A percentile compares a stretch with the other conserved stretches of the same genome.
phyloP scores from a whole-genome alignment of 176 grass and related monocot species.

The Phyllostachys edulis region DNA sequence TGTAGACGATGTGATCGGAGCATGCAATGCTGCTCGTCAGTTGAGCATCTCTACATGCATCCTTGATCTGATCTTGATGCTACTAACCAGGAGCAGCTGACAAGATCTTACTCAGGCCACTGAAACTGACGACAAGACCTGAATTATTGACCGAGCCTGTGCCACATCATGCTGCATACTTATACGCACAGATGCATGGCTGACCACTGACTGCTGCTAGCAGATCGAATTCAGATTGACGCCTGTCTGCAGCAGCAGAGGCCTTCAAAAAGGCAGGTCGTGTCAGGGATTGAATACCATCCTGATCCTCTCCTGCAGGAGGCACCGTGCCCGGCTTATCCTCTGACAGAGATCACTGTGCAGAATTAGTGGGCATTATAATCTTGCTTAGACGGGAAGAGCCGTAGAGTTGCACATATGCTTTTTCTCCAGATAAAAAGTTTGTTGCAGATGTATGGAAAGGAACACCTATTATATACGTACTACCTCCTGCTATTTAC shows the following conservation, averaged over 20 bases:
- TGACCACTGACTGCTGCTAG: not conserved
- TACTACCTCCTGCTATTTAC: no score
- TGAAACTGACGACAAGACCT: not conserved
- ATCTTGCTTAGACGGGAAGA: not conserved
- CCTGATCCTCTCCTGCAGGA: not conserved
- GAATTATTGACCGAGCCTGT: not conserved
- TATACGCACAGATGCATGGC: no score
- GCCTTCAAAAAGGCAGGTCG: not conserved
- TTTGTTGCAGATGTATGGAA: not conserved
- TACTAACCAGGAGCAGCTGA: not conserved
- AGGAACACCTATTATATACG: no score
- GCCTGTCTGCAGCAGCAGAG: not conserved
- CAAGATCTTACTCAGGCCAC: not conserved
- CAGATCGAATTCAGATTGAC: not conserved
- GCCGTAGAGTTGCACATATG: not conserved
- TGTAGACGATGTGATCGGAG: not conserved
- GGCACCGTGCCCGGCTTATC: not conserved
- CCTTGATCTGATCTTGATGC: not conserved
- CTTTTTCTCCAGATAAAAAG: not conserved
- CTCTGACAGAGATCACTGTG: not conserved
- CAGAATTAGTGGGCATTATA: not conserved
- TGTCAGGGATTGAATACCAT: slow-evolving; percentile 6
- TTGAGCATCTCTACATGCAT: not conserved
- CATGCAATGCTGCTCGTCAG: not conserved
- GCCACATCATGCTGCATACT: no score